Base-by-base conservation (phyloP, 371 early-diverging fungal species). In the Blastocladiella emersonii region DNA sequence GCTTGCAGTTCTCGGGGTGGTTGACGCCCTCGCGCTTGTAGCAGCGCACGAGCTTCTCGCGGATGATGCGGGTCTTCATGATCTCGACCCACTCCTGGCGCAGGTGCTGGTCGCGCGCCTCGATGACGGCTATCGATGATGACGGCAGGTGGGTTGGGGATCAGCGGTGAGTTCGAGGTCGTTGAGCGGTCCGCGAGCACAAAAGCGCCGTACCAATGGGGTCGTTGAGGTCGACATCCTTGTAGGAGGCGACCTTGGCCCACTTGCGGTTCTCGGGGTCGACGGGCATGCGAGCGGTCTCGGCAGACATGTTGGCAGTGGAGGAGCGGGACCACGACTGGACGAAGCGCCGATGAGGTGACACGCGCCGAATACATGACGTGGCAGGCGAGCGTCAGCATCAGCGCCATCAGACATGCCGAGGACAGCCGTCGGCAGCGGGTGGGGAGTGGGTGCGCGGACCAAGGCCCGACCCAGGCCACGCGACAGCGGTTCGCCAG, bases 1-100 rank as follows among this genome's bases (percentile, higher is more conserved):
- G 78, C 25, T 76, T 72, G 72, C 85, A 84, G 72, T 84, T 84
- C 74, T 84, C 79, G 79, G 82, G 82, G 71, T 88, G 88, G 74
- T 90, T 90, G 66, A 89, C 89, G 63, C 90, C 85, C 75, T 90
- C 88, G 57, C 84, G 80, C 64, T 76, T 77, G 74, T 86, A 85
- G 75, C 91, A 90, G 76, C 84, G 83, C 68, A 78, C 78, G 48
- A 90, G 74, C 71, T 84, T 81, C 61, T 88, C 76, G 67, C 85
- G 81, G 49, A 87, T 78, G 44, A 90, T 76, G 65, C 88, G 83
- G 39, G 84, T 81, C 75, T 89, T 87, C 88, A 89, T 88, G 51
- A 82, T 83, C 72, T 83, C 85, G 34, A 90, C 84, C 91, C 91
- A 90, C 66, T 87, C 78, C 66, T 88, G 88, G 57, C 89, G 86